These are phyloP conservation scores for Diaporthe ampelina DNA, from an alignment of 2,329 filamentous ascomycete genomes.

Conservation along the genomic window DNA sequence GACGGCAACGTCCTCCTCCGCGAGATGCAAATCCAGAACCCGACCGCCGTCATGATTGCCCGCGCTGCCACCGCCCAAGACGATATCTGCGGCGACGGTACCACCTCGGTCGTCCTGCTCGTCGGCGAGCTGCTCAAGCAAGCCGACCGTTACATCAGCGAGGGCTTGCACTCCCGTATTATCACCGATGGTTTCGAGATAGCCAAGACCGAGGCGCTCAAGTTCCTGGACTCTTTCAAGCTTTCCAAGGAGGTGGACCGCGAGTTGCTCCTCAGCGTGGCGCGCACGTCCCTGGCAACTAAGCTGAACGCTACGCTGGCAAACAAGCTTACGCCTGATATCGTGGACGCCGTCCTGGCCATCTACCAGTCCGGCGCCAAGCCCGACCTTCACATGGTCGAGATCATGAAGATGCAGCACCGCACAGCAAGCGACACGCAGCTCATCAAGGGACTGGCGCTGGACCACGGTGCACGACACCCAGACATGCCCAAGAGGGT, in stretches of 20 bases:
- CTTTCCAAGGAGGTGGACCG: conserved; percentile 88
- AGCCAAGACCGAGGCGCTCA: conserved; percentile 91
- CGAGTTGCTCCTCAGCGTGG: conserved; percentile 93
- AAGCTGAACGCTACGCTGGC: conserved; percentile 93
- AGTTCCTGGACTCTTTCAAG: conserved; percentile 97
- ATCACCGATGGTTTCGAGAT: conserved; percentile 98
- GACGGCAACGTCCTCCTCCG: conserved; percentile 90
- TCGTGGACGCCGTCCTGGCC: conserved; percentile 95
- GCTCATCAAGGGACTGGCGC: conserved; percentile 90
- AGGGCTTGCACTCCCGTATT: conserved; percentile 96
- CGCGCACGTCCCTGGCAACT: conserved; percentile 92
- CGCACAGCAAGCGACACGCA: conserved; percentile 95
- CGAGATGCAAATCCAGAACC: conserved; percentile 97
- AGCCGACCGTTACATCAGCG: conserved; percentile 94
- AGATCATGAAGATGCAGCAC: conserved; percentile 99
- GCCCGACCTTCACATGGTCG: conserved; percentile 98
- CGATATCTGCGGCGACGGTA: conserved; percentile 98
- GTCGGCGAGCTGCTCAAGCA: conserved; percentile 98
- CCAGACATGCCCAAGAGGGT: conserved; percentile 98
- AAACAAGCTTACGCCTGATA: conserved; percentile 91
- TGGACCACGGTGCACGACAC: conserved; percentile 96
- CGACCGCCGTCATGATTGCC: conserved; percentile 89
- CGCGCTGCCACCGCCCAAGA: conserved; percentile 95
- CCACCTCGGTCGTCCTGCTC: conserved; percentile 93
- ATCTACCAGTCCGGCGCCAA: conserved; percentile 93